Conservation (phyloP, 139 green algal genomes). For the Dunaliella sp. region DNA sequence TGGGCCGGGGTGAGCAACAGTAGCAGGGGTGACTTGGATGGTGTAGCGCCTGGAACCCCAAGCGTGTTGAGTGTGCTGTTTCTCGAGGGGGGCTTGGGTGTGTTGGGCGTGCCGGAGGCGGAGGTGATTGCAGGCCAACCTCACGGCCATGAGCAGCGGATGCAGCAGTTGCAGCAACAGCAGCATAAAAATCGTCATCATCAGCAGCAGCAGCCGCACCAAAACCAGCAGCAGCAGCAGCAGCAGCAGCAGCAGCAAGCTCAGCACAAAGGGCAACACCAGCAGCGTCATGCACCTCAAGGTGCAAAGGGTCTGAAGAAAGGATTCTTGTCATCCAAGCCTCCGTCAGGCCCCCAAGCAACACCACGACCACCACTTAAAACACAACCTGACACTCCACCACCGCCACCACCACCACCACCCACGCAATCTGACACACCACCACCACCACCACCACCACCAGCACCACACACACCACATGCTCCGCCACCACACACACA, state of each 20-base stretch:
- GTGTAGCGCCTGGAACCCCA: too few species aligned
- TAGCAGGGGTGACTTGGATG: too few species aligned
- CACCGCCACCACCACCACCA: not conserved
- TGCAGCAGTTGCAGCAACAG: not conserved
- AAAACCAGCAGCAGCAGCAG: not conserved
- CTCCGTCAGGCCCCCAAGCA: too few species aligned
- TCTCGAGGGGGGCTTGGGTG: not conserved
- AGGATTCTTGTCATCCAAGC: not conserved
- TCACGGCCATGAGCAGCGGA: not conserved
- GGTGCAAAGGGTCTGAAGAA: not conserved
- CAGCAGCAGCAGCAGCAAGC: not conserved
- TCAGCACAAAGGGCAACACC: not conserved
- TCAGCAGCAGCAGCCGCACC: not conserved
- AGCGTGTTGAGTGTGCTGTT: not conserved
- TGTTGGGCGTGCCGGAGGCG: not conserved
- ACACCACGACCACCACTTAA: not conserved
- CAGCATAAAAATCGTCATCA: not conserved
- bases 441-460: not conserved
- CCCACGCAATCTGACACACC: not conserved
- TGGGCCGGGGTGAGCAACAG: too few species aligned
- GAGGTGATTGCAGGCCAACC: not conserved
- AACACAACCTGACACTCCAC: not conserved
- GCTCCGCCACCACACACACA: not conserved
- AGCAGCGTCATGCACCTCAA: slow-evolving; percentile 3
- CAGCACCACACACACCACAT: not conserved